A percentile compares a stretch with the other conserved stretches of the same genome.
These are phyloP conservation scores for Trypanosoma boissoni DNA, from an alignment of 208 protist genomes.

Conservation along the genomic window DNA sequence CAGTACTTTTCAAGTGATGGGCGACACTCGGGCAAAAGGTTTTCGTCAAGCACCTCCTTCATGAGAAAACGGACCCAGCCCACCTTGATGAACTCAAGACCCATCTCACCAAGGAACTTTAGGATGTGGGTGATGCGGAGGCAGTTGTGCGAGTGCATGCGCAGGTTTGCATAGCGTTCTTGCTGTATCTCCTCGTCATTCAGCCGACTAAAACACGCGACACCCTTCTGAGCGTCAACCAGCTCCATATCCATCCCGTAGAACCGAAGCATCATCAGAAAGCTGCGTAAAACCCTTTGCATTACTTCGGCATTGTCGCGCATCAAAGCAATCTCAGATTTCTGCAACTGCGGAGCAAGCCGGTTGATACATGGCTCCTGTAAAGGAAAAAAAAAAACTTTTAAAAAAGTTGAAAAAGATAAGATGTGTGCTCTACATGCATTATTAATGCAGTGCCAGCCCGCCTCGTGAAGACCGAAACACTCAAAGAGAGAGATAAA, in stretches of 20 bases:
- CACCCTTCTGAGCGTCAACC: background rate
- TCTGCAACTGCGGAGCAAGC: conserved; percentile 54
- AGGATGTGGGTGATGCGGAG: conserved; percentile 73
- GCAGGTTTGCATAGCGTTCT: conserved; percentile 44
- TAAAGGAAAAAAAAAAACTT: conserved; percentile 85
- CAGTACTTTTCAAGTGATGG: conserved; percentile 26
- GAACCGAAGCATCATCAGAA: conserved; percentile 73
- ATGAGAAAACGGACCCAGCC: conserved; percentile 48
- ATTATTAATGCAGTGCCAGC: no score
- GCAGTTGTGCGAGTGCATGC: conserved; percentile 47
- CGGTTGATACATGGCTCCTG: conserved; percentile 62
- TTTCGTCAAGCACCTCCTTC: conserved; percentile 35
- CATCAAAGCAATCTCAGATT: conserved; percentile 40
- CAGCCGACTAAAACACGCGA: background rate
- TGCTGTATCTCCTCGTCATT: background rate
- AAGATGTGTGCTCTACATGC: no score
- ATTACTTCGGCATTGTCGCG: conserved; percentile 36
- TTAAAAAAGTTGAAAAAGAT: no score
- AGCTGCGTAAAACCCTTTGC: conserved; percentile 35
- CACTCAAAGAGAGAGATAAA: no score
- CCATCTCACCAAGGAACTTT: conserved; percentile 64
- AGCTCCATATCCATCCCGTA: conserved; percentile 59
- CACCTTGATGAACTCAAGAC: conserved; percentile 59
- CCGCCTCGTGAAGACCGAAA: no score
- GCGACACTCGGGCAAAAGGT: conserved; percentile 9